These are phyloP conservation scores for Yarrowia deformans DNA, from an alignment of 805 yeast genomes.

Conservation along the genomic window DNA sequence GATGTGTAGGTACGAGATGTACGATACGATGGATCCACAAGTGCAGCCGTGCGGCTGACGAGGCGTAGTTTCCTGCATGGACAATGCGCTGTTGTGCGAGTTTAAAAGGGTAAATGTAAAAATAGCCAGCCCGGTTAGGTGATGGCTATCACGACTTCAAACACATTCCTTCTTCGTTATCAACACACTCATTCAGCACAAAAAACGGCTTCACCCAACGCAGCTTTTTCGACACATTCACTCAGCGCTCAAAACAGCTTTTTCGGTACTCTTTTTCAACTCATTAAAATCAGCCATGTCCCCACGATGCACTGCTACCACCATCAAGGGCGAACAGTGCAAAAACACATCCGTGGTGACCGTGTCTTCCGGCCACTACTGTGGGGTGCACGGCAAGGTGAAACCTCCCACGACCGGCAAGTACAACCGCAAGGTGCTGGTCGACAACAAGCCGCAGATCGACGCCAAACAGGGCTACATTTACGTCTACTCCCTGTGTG, in stretches of 20 bases:
- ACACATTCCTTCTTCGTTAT: too few relatives aligned
- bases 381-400: conserved; percentile 30
- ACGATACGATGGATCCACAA: background rate
- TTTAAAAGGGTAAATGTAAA: background rate
- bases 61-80: conserved; percentile 15
- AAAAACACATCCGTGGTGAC: conserved; percentile 17
- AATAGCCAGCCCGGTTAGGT: conserved; percentile 1
- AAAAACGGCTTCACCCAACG: too few relatives aligned
- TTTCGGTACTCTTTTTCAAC: too few relatives aligned
- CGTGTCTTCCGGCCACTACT: conserved; percentile 38
- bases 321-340: conserved; percentile 28
- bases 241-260: too few relatives aligned
- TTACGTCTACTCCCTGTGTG: conserved; percentile 46
- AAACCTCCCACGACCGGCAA: conserved; percentile 12
- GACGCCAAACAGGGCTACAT: conserved; percentile 44
- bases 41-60: conserved; percentile 24
- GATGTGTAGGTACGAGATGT: background rate
- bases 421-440: conserved; percentile 12
- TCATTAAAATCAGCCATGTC: too few relatives aligned
- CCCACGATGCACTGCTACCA: conserved; percentile 17
- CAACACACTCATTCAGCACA: too few relatives aligned
- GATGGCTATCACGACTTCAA: too few relatives aligned
- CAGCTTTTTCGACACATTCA: too few relatives aligned
- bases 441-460: conserved; percentile 2
- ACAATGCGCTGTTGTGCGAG: conserved; percentile 2